Evolutionary conservation across 106 monocot species (phyloP).

Genomic region (Allium fistulosum): DNA sequence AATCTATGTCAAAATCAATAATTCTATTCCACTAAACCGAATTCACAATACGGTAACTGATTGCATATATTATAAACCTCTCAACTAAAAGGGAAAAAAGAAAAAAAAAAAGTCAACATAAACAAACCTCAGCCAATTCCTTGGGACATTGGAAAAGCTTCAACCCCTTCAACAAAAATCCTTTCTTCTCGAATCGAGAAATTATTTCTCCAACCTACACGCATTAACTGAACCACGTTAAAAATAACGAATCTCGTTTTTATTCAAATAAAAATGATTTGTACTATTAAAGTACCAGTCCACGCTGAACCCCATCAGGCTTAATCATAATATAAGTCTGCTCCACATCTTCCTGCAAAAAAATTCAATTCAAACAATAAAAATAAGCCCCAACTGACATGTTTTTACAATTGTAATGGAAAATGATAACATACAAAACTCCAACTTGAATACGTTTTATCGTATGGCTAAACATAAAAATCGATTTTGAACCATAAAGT

Average conservation of each 20-base stretch:
- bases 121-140: conserved; percentile 88
- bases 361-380: not conserved
- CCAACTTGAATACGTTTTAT: not conserved
- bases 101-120: not conserved
- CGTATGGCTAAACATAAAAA: not conserved
- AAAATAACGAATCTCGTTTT: not conserved
- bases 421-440: not conserved
- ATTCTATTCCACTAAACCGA: no score
- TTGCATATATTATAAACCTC: not conserved
- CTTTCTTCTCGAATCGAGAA: conserved; percentile 95
- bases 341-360: conserved; percentile 43
- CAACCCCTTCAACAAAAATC: conserved; percentile 87
- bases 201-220: conserved; percentile 92
- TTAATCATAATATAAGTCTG: conserved; percentile 68
- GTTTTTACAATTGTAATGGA: no score
- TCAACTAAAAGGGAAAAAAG: not conserved
- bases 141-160: conserved; percentile 89
- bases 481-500: not conserved
- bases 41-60: conserved; percentile 1
- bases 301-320: conserved; percentile 85
- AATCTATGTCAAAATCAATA: no score
- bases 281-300: conserved; percentile 42
- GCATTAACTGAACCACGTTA: not conserved
- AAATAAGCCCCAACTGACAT: not conserved
- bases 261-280: not conserved